These are phyloP conservation scores for Cordyceps militaris DNA, from an alignment of 2,329 filamentous ascomycete species.

Conservation along the genomic window DNA sequence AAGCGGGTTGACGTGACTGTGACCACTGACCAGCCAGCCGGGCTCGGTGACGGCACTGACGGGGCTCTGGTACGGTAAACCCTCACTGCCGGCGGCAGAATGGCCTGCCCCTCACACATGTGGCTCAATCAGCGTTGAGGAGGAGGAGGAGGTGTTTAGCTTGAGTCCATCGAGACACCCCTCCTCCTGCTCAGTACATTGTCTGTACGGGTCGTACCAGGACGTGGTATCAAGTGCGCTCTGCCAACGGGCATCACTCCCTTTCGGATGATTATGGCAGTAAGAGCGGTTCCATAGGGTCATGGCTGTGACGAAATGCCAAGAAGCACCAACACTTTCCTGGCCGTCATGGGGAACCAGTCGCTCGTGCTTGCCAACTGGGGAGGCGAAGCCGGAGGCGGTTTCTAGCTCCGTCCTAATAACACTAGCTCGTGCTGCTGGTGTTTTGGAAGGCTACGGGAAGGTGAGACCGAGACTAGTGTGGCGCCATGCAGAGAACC, in stretches of 20 bases:
- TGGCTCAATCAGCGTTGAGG: not conserved
- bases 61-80: not conserved
- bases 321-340: conserved; percentile 4
- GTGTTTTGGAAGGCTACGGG: conserved; percentile 8
- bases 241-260: not conserved
- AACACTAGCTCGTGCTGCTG: conserved; percentile 7
- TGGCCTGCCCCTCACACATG: not conserved
- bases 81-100: conserved; percentile 8
- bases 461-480: conserved; percentile 1
- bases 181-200: not conserved
- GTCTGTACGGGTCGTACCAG: not conserved
- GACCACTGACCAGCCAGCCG: not conserved
- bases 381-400: conserved; percentile 1
- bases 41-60: not conserved
- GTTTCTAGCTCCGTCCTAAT: conserved; percentile 2
- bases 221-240: not conserved
- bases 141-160: not conserved
- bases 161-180: not conserved
- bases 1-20: not conserved
- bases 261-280: not conserved
- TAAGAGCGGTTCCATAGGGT: not conserved
- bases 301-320: conserved; percentile 8
- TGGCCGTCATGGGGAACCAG: conserved; percentile 2
- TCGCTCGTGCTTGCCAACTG: conserved; percentile 1
- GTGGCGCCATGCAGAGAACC: conserved; percentile 2